Evolutionary conservation across 2,329 filamentous ascomycete genomes (phyloP).

Genomic region (Fusarium falciforme): DNA sequence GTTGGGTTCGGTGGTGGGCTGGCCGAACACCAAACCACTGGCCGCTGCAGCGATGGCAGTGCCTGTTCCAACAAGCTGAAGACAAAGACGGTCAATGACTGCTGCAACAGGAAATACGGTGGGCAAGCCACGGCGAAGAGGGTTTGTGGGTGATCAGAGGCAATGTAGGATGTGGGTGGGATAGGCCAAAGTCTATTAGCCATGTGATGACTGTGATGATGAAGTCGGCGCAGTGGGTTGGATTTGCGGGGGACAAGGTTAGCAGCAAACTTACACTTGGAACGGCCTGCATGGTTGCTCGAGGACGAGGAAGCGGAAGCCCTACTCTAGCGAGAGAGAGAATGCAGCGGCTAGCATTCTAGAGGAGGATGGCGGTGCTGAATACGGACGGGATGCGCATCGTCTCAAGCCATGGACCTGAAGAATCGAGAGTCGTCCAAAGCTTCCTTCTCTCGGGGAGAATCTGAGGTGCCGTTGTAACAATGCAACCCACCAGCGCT

Average conservation of each 20-base stretch:
- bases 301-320: slow-evolving; percentile 45
- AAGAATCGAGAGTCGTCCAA: slow-evolving; percentile 25
- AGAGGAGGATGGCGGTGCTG: slow-evolving; percentile 44
- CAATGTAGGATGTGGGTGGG: slow-evolving; percentile 32
- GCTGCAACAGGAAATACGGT: slow-evolving; percentile 34
- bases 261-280: slow-evolving; percentile 58
- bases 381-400: slow-evolving; percentile 45
- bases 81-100: slow-evolving; percentile 35
- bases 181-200: slow-evolving; percentile 41
- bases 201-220: slow-evolving; percentile 38
- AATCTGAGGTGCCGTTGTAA: slow-evolving; percentile 22
- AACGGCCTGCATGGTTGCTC: slow-evolving; percentile 65
- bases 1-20: slow-evolving; percentile 59
- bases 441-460: slow-evolving; percentile 11
- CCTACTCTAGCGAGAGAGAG: slow-evolving; percentile 53
- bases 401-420: slow-evolving; percentile 45
- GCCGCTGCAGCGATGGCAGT: slow-evolving; percentile 71
- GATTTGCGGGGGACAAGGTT: slow-evolving; percentile 35
- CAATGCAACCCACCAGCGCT: slow-evolving; percentile 30
- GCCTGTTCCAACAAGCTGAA: slow-evolving; percentile 70
- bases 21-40: slow-evolving; percentile 69
- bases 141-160: slow-evolving; percentile 31
- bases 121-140: slow-evolving; percentile 33
- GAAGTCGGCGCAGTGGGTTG: slow-evolving; percentile 30
- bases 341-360: slow-evolving; percentile 51